Percentiles rank a stretch among this genome's conserved stretches.
phyloP scores from a whole-genome alignment of 768 basidiomycete species.

The Tulasnella calospora region DNA sequence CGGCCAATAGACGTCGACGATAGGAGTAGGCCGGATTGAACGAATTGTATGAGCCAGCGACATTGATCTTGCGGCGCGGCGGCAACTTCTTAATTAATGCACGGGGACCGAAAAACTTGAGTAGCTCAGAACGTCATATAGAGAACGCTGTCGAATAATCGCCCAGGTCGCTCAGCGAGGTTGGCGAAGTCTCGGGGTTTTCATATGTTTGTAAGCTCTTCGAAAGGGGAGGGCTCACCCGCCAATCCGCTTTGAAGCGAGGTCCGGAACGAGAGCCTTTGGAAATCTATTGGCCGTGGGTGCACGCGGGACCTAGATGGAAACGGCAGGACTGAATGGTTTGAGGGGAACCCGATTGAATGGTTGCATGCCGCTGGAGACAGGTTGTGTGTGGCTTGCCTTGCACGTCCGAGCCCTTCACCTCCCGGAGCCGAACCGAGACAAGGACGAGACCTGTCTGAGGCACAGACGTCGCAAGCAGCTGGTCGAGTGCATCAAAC shows the following conservation, averaged over 20 bases:
- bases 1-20: not conserved
- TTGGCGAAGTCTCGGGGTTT: not conserved
- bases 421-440: constrained; percentile 1
- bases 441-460: not conserved
- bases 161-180: not conserved
- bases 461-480: not conserved
- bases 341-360: not conserved
- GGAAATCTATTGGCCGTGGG: not conserved
- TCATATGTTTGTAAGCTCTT: not conserved
- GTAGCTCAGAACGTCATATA: not conserved
- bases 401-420: not conserved
- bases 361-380: not conserved
- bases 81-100: not conserved
- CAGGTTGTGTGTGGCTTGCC: not conserved
- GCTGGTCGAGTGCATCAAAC: too few relatives aligned
- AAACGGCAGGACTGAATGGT: not conserved
- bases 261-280: not conserved
- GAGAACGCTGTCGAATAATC: not conserved
- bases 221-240: not conserved
- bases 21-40: not conserved
- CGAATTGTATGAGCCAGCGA: not conserved
- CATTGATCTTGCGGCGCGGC: not conserved
- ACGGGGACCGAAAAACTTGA: not conserved
- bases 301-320: not conserved
- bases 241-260: not conserved